These are phyloP conservation scores for Starmera amethionina DNA, from an alignment of 805 yeast species.

Conservation along the genomic window DNA sequence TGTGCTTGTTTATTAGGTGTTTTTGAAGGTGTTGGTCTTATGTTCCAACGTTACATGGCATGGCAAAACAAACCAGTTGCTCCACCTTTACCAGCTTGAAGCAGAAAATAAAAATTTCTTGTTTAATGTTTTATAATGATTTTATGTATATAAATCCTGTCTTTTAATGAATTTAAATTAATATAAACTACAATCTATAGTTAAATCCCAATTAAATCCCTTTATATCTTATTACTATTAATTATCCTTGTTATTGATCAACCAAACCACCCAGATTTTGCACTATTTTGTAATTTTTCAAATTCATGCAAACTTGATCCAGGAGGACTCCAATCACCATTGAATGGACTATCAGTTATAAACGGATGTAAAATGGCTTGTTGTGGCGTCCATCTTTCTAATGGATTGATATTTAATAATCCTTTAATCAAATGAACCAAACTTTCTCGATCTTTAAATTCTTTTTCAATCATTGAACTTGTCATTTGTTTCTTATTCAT, in stretches of 20 bases:
- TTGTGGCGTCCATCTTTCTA: conserved; percentile 95
- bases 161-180: too few relatives aligned
- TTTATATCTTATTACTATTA: too few relatives aligned
- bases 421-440: conserved; percentile 74
- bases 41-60: conserved; percentile 86
- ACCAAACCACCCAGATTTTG: background rate
- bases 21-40: conserved; percentile 96
- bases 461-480: conserved; percentile 44
- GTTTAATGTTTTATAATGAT: too few relatives aligned
- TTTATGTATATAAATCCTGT: too few relatives aligned
- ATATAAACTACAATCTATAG: too few relatives aligned
- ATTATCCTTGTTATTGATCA: background rate
- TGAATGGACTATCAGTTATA: conserved; percentile 50
- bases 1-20: conserved; percentile 96
- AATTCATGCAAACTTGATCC: conserved; percentile 16
- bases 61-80: conserved; percentile 68
- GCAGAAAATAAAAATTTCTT: background rate
- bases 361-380: conserved; percentile 92
- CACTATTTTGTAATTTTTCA: background rate
- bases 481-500: conserved; percentile 49
- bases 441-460: conserved; percentile 59
- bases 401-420: conserved; percentile 73
- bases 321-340: conserved; percentile 46
- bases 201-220: too few relatives aligned
- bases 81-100: conserved; percentile 40